Percentiles rank a stretch among this genome's conserved stretches.
phyloP scores from a whole-genome alignment of 2,329 filamentous ascomycete genomes.

The Taxawa tesnikishii region DNA sequence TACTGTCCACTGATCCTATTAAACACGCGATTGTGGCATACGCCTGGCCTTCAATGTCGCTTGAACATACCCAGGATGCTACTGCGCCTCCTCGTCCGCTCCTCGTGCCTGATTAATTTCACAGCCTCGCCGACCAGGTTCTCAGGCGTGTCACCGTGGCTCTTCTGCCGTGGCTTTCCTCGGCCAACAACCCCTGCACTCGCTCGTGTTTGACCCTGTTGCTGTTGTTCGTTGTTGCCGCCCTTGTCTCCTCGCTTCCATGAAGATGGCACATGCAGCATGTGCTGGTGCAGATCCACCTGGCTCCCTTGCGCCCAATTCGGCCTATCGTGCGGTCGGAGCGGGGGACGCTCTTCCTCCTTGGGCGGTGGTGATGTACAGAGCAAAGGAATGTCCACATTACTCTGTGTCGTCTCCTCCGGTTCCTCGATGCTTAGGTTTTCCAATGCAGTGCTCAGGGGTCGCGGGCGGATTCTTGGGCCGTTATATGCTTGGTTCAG shows the following conservation, averaged over 20 bases:
- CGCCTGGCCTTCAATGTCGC: too few species aligned
- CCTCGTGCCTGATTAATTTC: neutral
- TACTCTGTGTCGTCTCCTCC: neutral
- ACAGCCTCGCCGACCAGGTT: neutral
- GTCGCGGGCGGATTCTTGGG: neutral
- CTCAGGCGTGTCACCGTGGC: neutral
- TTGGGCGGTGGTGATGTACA: neutral
- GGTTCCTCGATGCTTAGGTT: neutral
- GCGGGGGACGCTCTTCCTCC: neutral
- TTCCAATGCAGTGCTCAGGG: neutral
- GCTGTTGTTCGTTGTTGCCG: neutral
- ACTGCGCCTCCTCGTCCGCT: neutral
- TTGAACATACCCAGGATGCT: neutral
- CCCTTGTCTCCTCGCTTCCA: neutral
- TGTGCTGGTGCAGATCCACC: neutral
- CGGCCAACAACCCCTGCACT: neutral
- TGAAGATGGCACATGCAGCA: neutral
- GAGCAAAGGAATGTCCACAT: too few species aligned
- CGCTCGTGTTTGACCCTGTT: neutral
- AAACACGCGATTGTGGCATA: too few species aligned
- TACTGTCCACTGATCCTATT: too few species aligned
- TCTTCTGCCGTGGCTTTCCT: neutral
- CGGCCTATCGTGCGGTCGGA: neutral
- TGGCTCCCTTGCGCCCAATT: neutral
- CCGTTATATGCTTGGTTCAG: neutral